A percentile compares a stretch with the other conserved stretches of the same genome.
Evolutionary conservation across 179 eudicot species (phyloP).

Genomic region (Spergularia azorica): DNA sequence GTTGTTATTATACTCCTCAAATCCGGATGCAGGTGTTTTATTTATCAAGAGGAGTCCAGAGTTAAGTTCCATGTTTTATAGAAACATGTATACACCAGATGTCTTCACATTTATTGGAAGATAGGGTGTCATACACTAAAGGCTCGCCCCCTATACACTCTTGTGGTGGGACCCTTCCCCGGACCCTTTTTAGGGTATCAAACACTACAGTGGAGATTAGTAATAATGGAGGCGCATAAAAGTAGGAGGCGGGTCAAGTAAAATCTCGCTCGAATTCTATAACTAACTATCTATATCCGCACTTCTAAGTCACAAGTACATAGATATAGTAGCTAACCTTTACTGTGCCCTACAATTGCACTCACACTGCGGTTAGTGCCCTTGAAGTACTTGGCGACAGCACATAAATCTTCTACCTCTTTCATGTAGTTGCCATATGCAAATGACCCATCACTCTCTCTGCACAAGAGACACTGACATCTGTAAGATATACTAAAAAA

Average conservation of each 20-base stretch:
- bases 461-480: conserved; percentile 9
- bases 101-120: no score
- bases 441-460: conserved; percentile 85
- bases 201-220: no score
- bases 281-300: neutral
- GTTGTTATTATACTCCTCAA: no score
- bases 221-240: no score
- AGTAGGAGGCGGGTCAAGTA: neutral
- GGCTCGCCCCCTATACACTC: no score
- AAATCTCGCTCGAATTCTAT: neutral
- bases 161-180: no score
- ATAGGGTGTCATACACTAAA: no score
- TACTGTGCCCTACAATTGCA: conserved; percentile 77
- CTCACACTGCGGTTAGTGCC: conserved; percentile 37
- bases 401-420: conserved; percentile 65
- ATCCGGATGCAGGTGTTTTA: neutral
- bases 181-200: no score
- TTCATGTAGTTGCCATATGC: conserved; percentile 53
- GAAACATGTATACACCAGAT: no score
- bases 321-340: conserved; percentile 46
- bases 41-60: neutral
- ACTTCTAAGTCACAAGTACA: neutral
- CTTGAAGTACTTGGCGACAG: conserved; percentile 57
- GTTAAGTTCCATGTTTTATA: neutral
- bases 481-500: no score